These are phyloP conservation scores for Penicillium sp. DNA, from an alignment of 2,329 filamentous ascomycete species.

Conservation along the genomic window DNA sequence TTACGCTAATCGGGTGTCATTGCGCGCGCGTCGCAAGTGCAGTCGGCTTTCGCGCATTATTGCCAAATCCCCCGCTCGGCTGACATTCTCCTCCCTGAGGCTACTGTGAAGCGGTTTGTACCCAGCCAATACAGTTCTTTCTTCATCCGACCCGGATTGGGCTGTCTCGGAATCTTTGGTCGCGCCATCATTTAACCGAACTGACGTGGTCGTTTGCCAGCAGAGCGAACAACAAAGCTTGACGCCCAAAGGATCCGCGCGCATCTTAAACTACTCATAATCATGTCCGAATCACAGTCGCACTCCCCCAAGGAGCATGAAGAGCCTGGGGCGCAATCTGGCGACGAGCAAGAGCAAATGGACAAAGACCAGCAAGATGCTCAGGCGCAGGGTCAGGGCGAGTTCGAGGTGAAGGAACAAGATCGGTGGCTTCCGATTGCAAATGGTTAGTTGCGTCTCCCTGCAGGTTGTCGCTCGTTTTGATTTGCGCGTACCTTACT, in stretches of 20 bases:
- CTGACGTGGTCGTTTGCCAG: conserved; percentile 55
- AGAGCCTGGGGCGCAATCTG: conserved; percentile 91
- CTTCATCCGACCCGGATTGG: conserved; percentile 35
- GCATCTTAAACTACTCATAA: conserved; percentile 63
- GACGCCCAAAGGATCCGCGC: conserved; percentile 45
- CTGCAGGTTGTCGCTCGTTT: conserved; percentile 46
- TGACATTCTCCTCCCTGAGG: conserved; percentile 37
- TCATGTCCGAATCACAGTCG: conserved; percentile 74
- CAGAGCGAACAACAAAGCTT: conserved; percentile 43
- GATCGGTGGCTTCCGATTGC: conserved; percentile 99
- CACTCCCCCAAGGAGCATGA: conserved; percentile 88
- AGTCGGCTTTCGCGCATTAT: conserved; percentile 36
- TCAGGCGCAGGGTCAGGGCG: conserved; percentile 74
- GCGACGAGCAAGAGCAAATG: conserved; percentile 90
- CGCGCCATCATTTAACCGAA: conserved; percentile 36
- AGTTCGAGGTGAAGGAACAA: conserved; percentile 99
- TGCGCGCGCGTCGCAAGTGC: conserved; percentile 37
- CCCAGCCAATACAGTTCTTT: conserved; percentile 41
- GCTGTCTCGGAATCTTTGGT: conserved; percentile 33
- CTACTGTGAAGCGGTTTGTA: conserved; percentile 48
- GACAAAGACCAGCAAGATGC: conserved; percentile 70
- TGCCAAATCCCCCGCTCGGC: conserved; percentile 41
- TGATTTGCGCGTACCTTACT: conserved; percentile 61
- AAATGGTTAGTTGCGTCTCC: conserved; percentile 83
- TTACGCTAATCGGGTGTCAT: conserved; percentile 34